A percentile compares a stretch with the other conserved stretches of the same genome.
Evolutionary conservation across 75 land plant genomes (phyloP).

Genomic region (Pinus tabuliformis): DNA sequence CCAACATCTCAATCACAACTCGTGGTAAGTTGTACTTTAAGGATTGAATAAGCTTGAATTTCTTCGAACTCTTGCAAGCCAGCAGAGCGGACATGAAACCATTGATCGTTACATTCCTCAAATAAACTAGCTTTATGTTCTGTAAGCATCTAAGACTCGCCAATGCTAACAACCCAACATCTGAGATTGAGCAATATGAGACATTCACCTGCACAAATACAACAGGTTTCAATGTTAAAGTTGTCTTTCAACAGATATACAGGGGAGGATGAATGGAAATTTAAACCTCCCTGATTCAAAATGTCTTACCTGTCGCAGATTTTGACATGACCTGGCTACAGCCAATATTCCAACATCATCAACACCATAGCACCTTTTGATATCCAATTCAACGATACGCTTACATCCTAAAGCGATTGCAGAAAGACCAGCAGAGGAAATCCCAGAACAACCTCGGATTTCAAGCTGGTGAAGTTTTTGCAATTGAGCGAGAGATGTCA

Average conservation of each 20-base stretch:
- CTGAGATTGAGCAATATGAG: slow-evolving; percentile 76
- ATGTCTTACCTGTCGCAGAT: slow-evolving; percentile 68
- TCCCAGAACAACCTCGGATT: slow-evolving; percentile 57
- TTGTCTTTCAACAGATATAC: too few relatives aligned
- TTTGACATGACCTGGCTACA: slow-evolving; percentile 58
- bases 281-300: too few relatives aligned
- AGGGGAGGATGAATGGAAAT: too few relatives aligned
- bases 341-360: slow-evolving; percentile 69
- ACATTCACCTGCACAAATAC: slow-evolving; percentile 63
- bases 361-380: slow-evolving; percentile 74
- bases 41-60: slow-evolving; percentile 67
- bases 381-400: slow-evolving; percentile 61
- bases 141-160: slow-evolving; percentile 73
- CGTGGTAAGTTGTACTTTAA: slow-evolving; percentile 46
- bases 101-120: slow-evolving; percentile 55
- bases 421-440: slow-evolving; percentile 67
- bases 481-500: slow-evolving; percentile 55
- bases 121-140: slow-evolving; percentile 64
- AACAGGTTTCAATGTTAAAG: neutral
- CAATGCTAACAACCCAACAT: slow-evolving; percentile 72
- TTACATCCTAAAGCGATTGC: slow-evolving; percentile 69
- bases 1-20: slow-evolving; percentile 43
- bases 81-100: slow-evolving; percentile 68
- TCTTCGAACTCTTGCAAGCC: slow-evolving; percentile 70
- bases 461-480: slow-evolving; percentile 60